Percentiles rank a stretch among this genome's conserved stretches.
These are phyloP conservation scores for Coniochaeta sp. DNA, from an alignment of 2,329 filamentous ascomycete genomes.

Conservation along the genomic window DNA sequence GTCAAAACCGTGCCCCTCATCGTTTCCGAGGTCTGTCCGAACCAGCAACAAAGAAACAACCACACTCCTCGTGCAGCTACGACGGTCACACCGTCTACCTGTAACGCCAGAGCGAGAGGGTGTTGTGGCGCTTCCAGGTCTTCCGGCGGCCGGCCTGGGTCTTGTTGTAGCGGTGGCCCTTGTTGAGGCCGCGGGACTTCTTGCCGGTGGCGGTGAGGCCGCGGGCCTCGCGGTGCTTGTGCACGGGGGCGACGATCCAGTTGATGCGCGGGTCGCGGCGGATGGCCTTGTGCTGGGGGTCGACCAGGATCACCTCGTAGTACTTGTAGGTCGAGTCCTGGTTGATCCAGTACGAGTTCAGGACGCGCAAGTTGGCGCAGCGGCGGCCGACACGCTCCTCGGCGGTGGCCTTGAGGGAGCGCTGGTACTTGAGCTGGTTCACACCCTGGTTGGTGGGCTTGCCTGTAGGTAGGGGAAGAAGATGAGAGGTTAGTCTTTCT, in stretches of 20 bases:
- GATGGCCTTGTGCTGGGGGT: conserved; percentile 99
- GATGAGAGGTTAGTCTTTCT: background rate
- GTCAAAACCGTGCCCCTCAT: background rate
- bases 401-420: conserved; percentile 92
- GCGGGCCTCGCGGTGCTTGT: conserved; percentile 99
- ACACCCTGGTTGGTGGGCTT: conserved; percentile 99
- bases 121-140: conserved; percentile 99
- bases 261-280: conserved; percentile 98
- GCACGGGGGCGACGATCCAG: conserved; percentile 99
- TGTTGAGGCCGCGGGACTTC: conserved; percentile 99
- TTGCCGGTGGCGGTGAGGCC: conserved; percentile 98
- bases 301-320: conserved; percentile 99
- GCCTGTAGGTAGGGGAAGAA: conserved; percentile 47
- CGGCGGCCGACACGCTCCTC: conserved; percentile 99
- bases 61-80: background rate
- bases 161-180: conserved; percentile 99
- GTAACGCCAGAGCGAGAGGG: conserved; percentile 97
- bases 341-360: conserved; percentile 99
- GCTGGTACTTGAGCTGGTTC: conserved; percentile 99
- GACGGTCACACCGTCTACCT: conserved; percentile 53
- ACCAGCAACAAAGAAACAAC: conserved; percentile 1
- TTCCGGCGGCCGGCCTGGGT: conserved; percentile 94
- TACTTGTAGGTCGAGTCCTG: conserved; percentile 99
- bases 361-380: conserved; percentile 97
- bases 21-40: background rate